These are phyloP conservation scores for Candida tropicalis DNA, from an alignment of 1,139 yeast genomes.

Conservation along the genomic window DNA sequence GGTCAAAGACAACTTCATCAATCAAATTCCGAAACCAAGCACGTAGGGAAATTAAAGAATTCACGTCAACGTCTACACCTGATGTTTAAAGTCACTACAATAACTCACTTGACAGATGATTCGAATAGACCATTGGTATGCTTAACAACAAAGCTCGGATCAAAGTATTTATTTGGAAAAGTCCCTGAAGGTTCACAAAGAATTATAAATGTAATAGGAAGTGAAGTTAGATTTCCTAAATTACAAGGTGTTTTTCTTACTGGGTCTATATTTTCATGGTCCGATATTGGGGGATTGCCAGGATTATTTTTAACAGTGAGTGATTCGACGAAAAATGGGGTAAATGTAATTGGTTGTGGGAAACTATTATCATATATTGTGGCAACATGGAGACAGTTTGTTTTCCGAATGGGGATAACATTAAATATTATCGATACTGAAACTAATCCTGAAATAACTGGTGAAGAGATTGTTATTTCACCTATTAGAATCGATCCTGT, in stretches of 20 bases:
- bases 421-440: constrained; percentile 47
- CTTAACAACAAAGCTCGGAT: constrained; percentile 53
- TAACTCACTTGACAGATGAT: constrained; percentile 64
- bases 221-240: constrained; percentile 54
- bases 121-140: constrained; percentile 61
- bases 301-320: constrained; percentile 85
- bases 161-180: constrained; percentile 74
- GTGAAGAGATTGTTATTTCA: constrained; percentile 53
- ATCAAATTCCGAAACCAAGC: neutral
- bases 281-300: constrained; percentile 82
- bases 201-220: constrained; percentile 48
- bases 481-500: constrained; percentile 44
- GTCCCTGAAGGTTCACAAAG: constrained; percentile 89
- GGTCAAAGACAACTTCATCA: neutral
- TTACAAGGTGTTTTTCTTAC: constrained; percentile 71
- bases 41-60: neutral
- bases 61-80: neutral
- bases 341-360: constrained; percentile 40
- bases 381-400: constrained; percentile 85
- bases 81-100: constrained; percentile 44
- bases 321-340: constrained; percentile 67
- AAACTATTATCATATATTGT: constrained; percentile 55
- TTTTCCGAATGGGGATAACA: constrained; percentile 77
- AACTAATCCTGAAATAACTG: constrained; percentile 43
- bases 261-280: constrained; percentile 70